Conservation (phyloP, 306 rosid genomes). For the Abrus pulchellus region DNA sequence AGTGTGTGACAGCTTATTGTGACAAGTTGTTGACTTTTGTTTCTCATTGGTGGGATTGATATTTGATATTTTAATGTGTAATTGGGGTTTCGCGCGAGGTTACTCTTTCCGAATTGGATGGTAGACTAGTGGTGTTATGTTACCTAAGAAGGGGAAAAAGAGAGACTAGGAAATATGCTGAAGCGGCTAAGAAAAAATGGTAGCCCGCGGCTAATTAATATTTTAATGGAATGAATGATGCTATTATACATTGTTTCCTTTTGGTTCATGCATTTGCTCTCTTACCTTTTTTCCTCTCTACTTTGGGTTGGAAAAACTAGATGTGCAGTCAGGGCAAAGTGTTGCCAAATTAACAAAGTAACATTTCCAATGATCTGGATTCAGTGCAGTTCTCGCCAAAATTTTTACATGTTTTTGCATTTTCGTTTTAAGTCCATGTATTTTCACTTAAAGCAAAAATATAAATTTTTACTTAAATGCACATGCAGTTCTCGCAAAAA, state of each 20-base stretch:
- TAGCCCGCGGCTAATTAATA: slow-evolving; percentile 73
- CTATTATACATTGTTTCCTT: background rate
- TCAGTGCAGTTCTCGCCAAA: too few species aligned
- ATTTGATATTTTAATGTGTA: background rate
- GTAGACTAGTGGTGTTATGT: background rate
- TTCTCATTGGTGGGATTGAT: slow-evolving; percentile 1
- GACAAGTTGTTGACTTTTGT: slow-evolving; percentile 26
- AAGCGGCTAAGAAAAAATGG: slow-evolving; percentile 64
- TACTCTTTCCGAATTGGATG: slow-evolving; percentile 20
- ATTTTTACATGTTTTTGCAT: too few species aligned
- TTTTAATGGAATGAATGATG: slow-evolving; percentile 12
- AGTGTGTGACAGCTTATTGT: slow-evolving; percentile 31
- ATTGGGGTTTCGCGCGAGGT: background rate
- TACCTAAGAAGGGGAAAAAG: too few species aligned
- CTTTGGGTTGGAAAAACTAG: background rate
- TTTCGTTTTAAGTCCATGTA: too few species aligned
- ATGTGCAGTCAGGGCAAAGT: background rate
- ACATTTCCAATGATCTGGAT: too few species aligned
- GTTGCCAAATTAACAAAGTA: too few species aligned
- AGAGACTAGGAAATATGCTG: slow-evolving; percentile 55
- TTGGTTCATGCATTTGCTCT: background rate
- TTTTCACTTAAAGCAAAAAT: too few species aligned
- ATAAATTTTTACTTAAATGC: too few species aligned
- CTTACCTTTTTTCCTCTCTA: too few species aligned
- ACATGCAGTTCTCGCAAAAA: too few species aligned